Evolutionary conservation across 331 rosid species (phyloP).

Genomic region (Ulmus americana): DNA sequence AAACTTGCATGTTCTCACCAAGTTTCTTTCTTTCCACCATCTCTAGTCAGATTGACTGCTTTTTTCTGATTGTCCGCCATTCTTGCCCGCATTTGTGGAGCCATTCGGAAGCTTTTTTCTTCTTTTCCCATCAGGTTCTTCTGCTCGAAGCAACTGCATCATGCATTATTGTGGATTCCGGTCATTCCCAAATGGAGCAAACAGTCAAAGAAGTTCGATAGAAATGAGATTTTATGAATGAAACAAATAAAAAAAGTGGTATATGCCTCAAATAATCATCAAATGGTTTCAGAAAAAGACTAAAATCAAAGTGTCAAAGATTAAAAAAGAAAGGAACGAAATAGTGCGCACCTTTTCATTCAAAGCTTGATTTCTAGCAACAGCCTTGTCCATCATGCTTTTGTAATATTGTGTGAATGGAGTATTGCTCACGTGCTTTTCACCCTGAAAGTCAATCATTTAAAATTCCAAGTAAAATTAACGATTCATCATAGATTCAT

Average conservation of each 20-base stretch:
- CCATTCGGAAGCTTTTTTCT: slow-evolving; percentile 25
- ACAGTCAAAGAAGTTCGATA: background rate
- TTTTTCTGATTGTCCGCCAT: slow-evolving; percentile 24
- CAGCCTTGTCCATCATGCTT: slow-evolving; percentile 69
- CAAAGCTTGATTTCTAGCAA: slow-evolving; percentile 45
- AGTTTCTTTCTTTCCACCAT: slow-evolving; percentile 13
- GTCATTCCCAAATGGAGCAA: background rate
- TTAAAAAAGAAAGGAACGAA: slow-evolving; percentile 4
- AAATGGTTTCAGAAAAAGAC: background rate
- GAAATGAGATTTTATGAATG: slow-evolving; percentile 1
- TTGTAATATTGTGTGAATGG: slow-evolving; percentile 70
- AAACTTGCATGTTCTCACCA: slow-evolving; percentile 11
- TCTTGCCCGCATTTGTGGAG: slow-evolving; percentile 5
- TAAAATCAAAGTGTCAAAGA: background rate
- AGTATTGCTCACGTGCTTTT: slow-evolving; percentile 42
- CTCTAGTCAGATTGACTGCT: slow-evolving; percentile 2
- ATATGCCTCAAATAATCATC: background rate
- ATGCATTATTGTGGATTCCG: background rate
- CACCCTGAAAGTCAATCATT: slow-evolving; percentile 44
- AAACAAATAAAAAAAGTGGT: too few species aligned
- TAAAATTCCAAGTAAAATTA: background rate
- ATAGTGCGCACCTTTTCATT: slow-evolving; percentile 52
- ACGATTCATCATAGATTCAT: background rate
- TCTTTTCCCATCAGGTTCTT: slow-evolving; percentile 18
- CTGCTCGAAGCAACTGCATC: slow-evolving; percentile 41